Evolutionary conservation across 148 eudicot genomes (phyloP), one percentile per base, ranked within the genome.

Genomic region (Vaccinium myrtillus): DNA sequence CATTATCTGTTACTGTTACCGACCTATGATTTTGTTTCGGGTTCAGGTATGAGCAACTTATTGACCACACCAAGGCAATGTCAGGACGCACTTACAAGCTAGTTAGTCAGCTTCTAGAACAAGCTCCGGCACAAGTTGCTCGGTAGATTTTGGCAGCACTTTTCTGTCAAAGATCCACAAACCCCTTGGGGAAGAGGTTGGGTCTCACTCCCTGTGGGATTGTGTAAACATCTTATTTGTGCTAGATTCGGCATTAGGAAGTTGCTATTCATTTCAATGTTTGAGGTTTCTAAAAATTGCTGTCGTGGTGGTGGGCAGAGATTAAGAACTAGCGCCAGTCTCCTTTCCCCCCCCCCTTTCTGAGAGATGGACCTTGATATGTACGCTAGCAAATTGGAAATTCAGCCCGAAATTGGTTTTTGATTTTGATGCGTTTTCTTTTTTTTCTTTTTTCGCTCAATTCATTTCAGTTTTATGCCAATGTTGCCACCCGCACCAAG

Each of bases 21-120:
- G 12, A 27, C 73, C 36, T 25, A 67, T 30, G 4, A 15, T 67
- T 67, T 27, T 21, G 56, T 59, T 58, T 59, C 13, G 27, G 10
- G 54, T 86, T 11, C 95, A 97, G 99, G 89, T 97, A 97, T 74
- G 98, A 97, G 90, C 99, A 97, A 84, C 98, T 97, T 49, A 95
- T 97, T 65, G 99, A 94, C 88, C 99, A 97, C 88, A 92, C 98
- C 46, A 97, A 95, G 80, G 88, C 90, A 16, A 86, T 95, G 48
- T 94, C 98, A 19, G 93, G 91, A 21, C 95, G 99, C 36, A 97
- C 98, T 43, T 91, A 94, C 91, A 95, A 97, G 79, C 83, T 95
- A 82, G 94, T 94, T 15, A 89, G 86, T 65, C 98, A 95, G 86
- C 90, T 97, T 54, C 80, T 94, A 49, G 98, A 95, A 84, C 96